These are phyloP conservation scores for Neoascochyta sp. DNA, from an alignment of 2,329 filamentous ascomycete genomes.

Conservation along the genomic window DNA sequence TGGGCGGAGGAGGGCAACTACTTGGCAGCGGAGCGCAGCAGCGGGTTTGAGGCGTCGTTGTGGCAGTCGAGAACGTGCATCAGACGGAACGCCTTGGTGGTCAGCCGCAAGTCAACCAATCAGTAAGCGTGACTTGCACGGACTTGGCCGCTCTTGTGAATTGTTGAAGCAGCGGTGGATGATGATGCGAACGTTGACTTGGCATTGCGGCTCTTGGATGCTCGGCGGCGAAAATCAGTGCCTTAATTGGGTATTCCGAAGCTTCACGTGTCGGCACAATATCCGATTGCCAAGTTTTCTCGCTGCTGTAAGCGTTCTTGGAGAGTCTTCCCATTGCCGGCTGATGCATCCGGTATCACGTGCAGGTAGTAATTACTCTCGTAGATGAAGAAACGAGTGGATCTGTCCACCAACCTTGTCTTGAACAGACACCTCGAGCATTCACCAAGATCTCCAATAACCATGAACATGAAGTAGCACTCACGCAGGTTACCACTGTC, in stretches of 20 bases:
- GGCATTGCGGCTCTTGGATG: slow-evolving; percentile 9
- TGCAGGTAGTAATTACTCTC: too few relatives aligned
- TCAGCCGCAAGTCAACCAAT: slow-evolving; percentile 4
- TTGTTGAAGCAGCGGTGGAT: slow-evolving; percentile 7
- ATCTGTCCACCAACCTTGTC: too few relatives aligned
- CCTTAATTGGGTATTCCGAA: slow-evolving; percentile 3
- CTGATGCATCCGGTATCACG: too few relatives aligned
- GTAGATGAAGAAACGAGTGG: too few relatives aligned
- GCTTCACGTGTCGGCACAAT: slow-evolving; percentile 6
- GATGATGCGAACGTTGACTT: slow-evolving; percentile 7
- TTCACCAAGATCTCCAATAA: too few relatives aligned
- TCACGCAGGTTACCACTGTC: too few relatives aligned
- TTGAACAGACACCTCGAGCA: too few relatives aligned
- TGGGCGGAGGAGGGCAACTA: slow-evolving; percentile 14
- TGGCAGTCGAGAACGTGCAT: slow-evolving; percentile 11
- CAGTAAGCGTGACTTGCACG: not conserved
- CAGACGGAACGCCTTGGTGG: slow-evolving; percentile 1
- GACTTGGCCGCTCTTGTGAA: too few relatives aligned
- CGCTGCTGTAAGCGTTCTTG: too few relatives aligned
- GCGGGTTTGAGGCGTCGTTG: slow-evolving; percentile 4
- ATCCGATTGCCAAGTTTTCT: slow-evolving; percentile 9
- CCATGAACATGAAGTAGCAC: too few relatives aligned
- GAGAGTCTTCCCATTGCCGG: too few relatives aligned
- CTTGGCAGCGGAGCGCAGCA: slow-evolving; percentile 17
- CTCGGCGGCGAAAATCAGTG: slow-evolving; percentile 7